phyloP scores from a whole-genome alignment of 805 yeast genomes.

The Ogataea ganodermae region DNA sequence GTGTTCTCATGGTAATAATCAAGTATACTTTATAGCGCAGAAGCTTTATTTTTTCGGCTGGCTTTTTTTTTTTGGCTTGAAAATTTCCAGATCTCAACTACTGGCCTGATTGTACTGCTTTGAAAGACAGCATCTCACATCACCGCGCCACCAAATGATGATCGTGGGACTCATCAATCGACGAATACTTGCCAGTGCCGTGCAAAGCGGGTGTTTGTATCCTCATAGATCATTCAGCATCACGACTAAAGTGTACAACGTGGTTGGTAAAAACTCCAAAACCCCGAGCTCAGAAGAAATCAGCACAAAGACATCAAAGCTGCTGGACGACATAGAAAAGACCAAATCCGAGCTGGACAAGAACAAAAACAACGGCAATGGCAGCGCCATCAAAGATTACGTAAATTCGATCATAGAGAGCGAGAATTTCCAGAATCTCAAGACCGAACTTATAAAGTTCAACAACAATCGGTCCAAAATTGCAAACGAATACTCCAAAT shows the following conservation, averaged over 20 bases:
- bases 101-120: not conserved
- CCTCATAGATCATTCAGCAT: not conserved
- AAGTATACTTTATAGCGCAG: no score
- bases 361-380: slow-evolving; percentile 6
- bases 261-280: not conserved
- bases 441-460: slow-evolving; percentile 33
- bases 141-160: no score
- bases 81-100: not conserved
- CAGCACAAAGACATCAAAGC: slow-evolving; percentile 16
- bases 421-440: slow-evolving; percentile 36
- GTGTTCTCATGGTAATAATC: not conserved
- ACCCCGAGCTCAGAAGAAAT: slow-evolving; percentile 10
- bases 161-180: not conserved
- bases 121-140: not conserved
- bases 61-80: not conserved
- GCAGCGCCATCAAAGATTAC: slow-evolving; percentile 15
- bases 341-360: slow-evolving; percentile 11
- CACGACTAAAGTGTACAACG: not conserved
- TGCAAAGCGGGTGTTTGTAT: not conserved
- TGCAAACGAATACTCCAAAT: slow-evolving; percentile 37
- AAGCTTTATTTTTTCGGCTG: not conserved
- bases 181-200: not conserved
- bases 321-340: slow-evolving; percentile 23
- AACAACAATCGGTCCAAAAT: slow-evolving; percentile 26
- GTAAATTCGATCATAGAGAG: slow-evolving; percentile 33